Conservation (phyloP, 2,329 filamentous ascomycete species). For the Davidsoniella australis region DNA sequence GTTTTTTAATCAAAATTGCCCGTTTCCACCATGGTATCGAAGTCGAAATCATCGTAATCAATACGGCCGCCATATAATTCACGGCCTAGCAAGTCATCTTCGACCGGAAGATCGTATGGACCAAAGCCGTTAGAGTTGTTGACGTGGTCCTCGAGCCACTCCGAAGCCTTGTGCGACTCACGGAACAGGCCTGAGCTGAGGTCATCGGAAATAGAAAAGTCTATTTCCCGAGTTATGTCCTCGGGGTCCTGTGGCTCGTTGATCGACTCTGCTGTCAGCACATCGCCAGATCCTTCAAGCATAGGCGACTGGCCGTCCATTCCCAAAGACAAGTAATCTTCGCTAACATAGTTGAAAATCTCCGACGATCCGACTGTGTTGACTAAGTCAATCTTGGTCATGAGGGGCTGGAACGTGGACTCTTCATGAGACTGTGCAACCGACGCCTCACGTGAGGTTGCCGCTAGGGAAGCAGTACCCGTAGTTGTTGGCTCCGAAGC, state of each 20-base stretch:
- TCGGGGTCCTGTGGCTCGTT: slow-evolving; percentile 8
- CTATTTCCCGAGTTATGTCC: neutral
- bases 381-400: neutral
- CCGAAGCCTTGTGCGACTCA: neutral
- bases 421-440: neutral
- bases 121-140: neutral
- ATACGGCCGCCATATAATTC: slow-evolving; percentile 3
- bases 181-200: slow-evolving; percentile 3
- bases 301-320: neutral
- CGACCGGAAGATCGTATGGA: neutral
- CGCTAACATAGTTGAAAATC: slow-evolving; percentile 1
- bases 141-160: neutral
- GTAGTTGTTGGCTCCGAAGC: slow-evolving; percentile 1
- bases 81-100: slow-evolving; percentile 6
- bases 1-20: too few relatives aligned
- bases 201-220: slow-evolving; percentile 1
- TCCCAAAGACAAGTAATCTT: neutral
- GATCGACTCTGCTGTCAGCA: slow-evolving; percentile 8
- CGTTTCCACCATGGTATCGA: neutral
- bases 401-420: slow-evolving; percentile 5
- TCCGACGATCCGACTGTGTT: slow-evolving; percentile 9
- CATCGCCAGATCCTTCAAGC: slow-evolving; percentile 1
- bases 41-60: neutral
- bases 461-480: slow-evolving; percentile 7
- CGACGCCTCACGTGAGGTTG: neutral